Percentiles rank a stretch among this genome's conserved stretches.
Conservation (phyloP, 495 filamentous ascomycete species). For the Paragyromitra xinjiangensis region DNA sequence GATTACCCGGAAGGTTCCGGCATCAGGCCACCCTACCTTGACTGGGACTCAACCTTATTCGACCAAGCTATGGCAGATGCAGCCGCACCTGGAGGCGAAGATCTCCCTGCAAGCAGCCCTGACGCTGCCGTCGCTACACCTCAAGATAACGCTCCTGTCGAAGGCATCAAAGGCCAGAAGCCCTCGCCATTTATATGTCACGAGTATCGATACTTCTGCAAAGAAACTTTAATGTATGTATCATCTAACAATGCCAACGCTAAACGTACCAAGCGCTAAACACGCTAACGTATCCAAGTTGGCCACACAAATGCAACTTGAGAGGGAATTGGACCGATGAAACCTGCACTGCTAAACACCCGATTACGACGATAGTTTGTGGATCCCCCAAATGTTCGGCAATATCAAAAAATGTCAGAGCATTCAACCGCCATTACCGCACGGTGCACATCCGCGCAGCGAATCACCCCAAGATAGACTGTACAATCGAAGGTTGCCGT, state of each 20-base stretch:
- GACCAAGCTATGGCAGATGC: constrained; percentile 9
- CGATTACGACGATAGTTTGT: constrained; percentile 5
- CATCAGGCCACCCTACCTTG: background rate
- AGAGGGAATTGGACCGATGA: rapidly evolving
- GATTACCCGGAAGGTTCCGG: no score
- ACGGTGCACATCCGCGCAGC: constrained; percentile 14
- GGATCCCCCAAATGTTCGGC: constrained; percentile 2
- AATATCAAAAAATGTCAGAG: background rate
- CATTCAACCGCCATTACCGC: constrained; percentile 23
- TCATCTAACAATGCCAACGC: background rate
- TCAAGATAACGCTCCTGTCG: background rate
- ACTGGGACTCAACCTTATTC: background rate
- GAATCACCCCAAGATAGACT: constrained; percentile 6
- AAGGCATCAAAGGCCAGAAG: background rate
- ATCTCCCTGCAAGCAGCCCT: background rate
- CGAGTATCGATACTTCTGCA: rapidly evolving
- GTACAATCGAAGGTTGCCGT: constrained; percentile 31
- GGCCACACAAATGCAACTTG: constrained; percentile 2
- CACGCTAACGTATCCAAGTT: constrained; percentile 16
- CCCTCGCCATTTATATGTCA: background rate
- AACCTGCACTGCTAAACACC: rapidly evolving
- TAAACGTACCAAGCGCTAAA: background rate
- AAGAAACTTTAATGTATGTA: background rate
- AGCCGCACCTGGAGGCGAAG: background rate
- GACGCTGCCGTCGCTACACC: background rate